phyloP scores from a whole-genome alignment of 768 basidiomycete species.

The Guyanaporus albipodus region DNA sequence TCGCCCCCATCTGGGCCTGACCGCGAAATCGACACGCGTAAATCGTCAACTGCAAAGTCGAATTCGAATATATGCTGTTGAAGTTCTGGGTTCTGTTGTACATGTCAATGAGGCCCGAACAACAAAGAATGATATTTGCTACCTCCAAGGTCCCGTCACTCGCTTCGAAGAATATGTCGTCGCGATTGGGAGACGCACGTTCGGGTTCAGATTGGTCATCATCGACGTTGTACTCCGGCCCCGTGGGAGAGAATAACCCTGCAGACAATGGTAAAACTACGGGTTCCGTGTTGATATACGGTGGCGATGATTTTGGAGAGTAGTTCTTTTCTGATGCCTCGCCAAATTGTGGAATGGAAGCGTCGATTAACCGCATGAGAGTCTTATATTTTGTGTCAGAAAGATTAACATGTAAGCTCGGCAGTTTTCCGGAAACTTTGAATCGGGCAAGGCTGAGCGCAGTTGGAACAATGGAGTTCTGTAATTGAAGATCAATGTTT shows the following conservation, averaged over 20 bases:
- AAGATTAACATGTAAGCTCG: slow-evolving; percentile 83
- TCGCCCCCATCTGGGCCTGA: slow-evolving; percentile 60
- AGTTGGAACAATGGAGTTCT: slow-evolving; percentile 88
- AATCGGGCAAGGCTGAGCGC: slow-evolving; percentile 80
- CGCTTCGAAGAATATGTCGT: slow-evolving; percentile 71
- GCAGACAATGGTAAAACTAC: slow-evolving; percentile 49
- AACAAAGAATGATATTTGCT: slow-evolving; percentile 10
- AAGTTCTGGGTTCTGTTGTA: slow-evolving; percentile 32
- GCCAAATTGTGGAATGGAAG: slow-evolving; percentile 81
- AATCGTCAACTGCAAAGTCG: slow-evolving; percentile 79
- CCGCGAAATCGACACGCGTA: slow-evolving; percentile 77
- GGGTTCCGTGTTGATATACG: slow-evolving; percentile 24
- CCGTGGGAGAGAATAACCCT: slow-evolving; percentile 49
- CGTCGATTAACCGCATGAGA: slow-evolving; percentile 88
- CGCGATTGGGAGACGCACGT: slow-evolving; percentile 37
- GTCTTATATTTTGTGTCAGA: slow-evolving; percentile 90
- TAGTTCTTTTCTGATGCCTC: slow-evolving; percentile 33
- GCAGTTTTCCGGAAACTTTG: slow-evolving; percentile 87
- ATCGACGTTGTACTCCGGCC: slow-evolving; percentile 67
- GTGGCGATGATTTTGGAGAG: slow-evolving; percentile 17
- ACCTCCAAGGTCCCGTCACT: slow-evolving; percentile 59
- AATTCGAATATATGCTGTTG: slow-evolving; percentile 74
- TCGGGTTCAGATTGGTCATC: slow-evolving; percentile 48
- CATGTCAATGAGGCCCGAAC: not conserved
- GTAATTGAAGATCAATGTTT: slow-evolving; percentile 82